Conservation (phyloP, 768 basidiomycete species). For the Lanmaoa pseudosensibilis region DNA sequence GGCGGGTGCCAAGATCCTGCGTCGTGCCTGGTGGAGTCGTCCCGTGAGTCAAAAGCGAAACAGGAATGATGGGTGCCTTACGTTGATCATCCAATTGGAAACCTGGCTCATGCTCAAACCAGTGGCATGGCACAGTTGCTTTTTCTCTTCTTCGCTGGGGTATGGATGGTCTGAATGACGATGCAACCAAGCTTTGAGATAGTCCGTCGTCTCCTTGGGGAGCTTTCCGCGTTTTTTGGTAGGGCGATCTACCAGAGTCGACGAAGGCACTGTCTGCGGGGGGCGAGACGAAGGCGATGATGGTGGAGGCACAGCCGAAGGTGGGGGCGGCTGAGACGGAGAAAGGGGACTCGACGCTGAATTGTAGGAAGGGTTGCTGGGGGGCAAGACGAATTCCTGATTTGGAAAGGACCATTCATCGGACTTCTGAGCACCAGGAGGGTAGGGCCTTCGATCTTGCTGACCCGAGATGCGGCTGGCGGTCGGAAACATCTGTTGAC, state of each 20-base stretch:
- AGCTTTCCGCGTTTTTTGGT: constrained; percentile 84
- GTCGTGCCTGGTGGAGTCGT: constrained; percentile 56
- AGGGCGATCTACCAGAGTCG: constrained; percentile 71
- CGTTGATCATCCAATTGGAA: constrained; percentile 94
- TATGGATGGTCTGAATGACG: constrained; percentile 88
- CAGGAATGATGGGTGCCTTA: constrained; percentile 34
- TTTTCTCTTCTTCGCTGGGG: constrained; percentile 88
- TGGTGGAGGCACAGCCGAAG: constrained; percentile 39
- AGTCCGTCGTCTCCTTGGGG: constrained; percentile 88
- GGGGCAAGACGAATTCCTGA: constrained; percentile 53
- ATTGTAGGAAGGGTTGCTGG: constrained; percentile 26
- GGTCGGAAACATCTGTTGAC: constrained; percentile 62
- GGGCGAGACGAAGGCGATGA: constrained; percentile 49
- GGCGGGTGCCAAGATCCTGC: constrained; percentile 81
- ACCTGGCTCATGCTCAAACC: constrained; percentile 88
- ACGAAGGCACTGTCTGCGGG: constrained; percentile 49
- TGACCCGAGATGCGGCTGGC: constrained; percentile 73
- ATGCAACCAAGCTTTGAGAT: constrained; percentile 85
- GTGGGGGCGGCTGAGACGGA: constrained; percentile 38
- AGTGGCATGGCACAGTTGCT: constrained; percentile 82
- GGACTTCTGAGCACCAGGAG: constrained; percentile 52
- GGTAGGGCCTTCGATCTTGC: constrained; percentile 58
- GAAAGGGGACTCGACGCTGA: constrained; percentile 39
- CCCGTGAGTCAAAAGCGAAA: constrained; percentile 14
- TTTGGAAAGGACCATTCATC: constrained; percentile 71